Evolutionary conservation across 495 filamentous ascomycete species (phyloP), one percentile per base, ranked within the genome.

Genomic region (Tuber magnatum): DNA sequence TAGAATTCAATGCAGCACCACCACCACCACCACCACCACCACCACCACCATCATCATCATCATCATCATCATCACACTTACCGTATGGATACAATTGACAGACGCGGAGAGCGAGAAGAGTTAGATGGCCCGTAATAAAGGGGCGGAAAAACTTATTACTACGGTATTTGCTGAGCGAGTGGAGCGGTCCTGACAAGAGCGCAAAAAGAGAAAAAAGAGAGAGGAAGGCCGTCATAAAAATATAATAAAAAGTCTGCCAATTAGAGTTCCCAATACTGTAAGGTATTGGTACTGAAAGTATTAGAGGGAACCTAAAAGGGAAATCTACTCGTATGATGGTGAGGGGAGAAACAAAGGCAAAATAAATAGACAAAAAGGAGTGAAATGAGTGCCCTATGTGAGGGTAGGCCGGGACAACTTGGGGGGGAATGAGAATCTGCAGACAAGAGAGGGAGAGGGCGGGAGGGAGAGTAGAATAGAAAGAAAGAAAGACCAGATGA

Each of bases 291-390:
- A 32, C 2, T 61, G 14, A 61, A 61, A 35, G 16, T 40, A 40
- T 40, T 40, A 65, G 28, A 14, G 32, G 35, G 56, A 65, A 65
- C 32, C 12, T 6, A 65, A 18, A 9, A 65, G 12, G 56, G 56
- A 20, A 35, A 14, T 65, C 28, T 65, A 40, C 39, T 40, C 7
- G 39, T 40, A 65, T 35, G 28, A 18, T 18, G 28, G 14, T 65
- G 56, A 8, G 56, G 56, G 28, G 14, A 20, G 12, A 20, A 65
- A 35, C 35, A 65, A 35, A 35, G 16, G 56, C 32, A 35, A 74
- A 79, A 41, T 72, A 75, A 70, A 70, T 65, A 79, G n/a, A n/a
- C n/a, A n/a, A n/a, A 79, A 75, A 77, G n/a, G 70, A 74, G 44
- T 38, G 38, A 71, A 78, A 74, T 65, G 69, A 71, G 69, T 71